Conservation (phyloP, 2,329 filamentous ascomycete genomes). For the Ciborinia camelliae region DNA sequence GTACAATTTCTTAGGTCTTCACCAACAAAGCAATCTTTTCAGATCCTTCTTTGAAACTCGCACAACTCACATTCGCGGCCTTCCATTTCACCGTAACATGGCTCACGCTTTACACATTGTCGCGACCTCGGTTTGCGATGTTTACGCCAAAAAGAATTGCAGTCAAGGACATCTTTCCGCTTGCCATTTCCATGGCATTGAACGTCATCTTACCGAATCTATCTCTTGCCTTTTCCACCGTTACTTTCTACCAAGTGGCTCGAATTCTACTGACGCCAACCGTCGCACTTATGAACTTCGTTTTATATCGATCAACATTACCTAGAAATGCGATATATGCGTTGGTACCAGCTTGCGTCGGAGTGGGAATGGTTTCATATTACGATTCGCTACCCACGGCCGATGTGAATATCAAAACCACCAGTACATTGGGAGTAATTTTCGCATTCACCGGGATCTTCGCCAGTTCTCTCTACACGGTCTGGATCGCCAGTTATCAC, state of each 20-base stretch:
- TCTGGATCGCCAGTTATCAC: constrained; percentile 66
- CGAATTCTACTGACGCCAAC: constrained; percentile 64
- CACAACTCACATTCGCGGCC: constrained; percentile 62
- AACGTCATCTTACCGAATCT: constrained; percentile 69
- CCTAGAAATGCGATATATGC: constrained; percentile 50
- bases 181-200: constrained; percentile 64
- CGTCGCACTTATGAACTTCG: constrained; percentile 62
- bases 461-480: constrained; percentile 64
- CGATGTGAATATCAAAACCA: constrained; percentile 51
- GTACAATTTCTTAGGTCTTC: constrained; percentile 46
- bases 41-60: constrained; percentile 56
- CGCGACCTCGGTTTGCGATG: constrained; percentile 54
- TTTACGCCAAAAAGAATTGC: constrained; percentile 56
- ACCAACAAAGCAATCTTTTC: constrained; percentile 69
- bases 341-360: constrained; percentile 58
- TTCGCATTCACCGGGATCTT: constrained; percentile 63
- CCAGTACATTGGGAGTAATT: constrained; percentile 55
- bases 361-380: constrained; percentile 65
- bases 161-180: constrained; percentile 56
- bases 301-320: constrained; percentile 56
- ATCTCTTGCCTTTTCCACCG: constrained; percentile 62
- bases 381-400: constrained; percentile 57
- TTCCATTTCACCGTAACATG: constrained; percentile 68
- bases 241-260: constrained; percentile 69
- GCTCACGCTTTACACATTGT: constrained; percentile 59